phyloP scores from a whole-genome alignment of 768 basidiomycete genomes.

The Phaeolepiota aurea region DNA sequence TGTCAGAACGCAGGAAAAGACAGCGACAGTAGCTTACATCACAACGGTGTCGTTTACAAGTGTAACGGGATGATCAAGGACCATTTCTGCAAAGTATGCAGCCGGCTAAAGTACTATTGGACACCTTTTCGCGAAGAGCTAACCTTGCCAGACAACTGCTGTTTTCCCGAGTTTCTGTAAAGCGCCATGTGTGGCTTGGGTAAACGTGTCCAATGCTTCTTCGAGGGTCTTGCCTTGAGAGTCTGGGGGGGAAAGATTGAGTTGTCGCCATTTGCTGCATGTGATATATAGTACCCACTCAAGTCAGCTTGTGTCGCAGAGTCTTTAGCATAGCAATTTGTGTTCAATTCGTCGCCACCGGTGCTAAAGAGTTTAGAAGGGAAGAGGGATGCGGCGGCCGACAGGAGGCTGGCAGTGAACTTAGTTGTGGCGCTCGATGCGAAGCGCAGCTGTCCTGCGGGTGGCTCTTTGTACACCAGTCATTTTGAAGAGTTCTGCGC shows the following conservation, averaged over 20 bases:
- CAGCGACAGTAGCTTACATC: conserved; percentile 35
- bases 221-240: conserved; percentile 43
- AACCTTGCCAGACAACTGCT: conserved; percentile 76
- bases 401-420: conserved; percentile 53
- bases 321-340: conserved; percentile 57
- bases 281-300: conserved; percentile 12
- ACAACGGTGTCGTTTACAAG: conserved; percentile 42
- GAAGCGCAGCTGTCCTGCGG: conserved; percentile 77
- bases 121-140: conserved; percentile 7
- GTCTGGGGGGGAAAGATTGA: conserved; percentile 11
- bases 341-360: conserved; percentile 79
- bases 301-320: conserved; percentile 48
- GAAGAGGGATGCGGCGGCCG: conserved; percentile 39
- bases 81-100: conserved; percentile 53
- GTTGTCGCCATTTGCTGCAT: too few relatives aligned
- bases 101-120: background rate
- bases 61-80: conserved; percentile 38
- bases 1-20: background rate
- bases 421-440: conserved; percentile 47
- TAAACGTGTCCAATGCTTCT: conserved; percentile 57
- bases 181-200: conserved; percentile 44
- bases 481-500: background rate
- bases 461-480: conserved; percentile 52
- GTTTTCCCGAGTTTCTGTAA: conserved; percentile 53
- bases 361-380: conserved; percentile 60